Evolutionary conservation across 2,329 filamentous ascomycete species (phyloP), one percentile per base, ranked within the genome.

Genomic region (Fusarium gaditjirri): DNA sequence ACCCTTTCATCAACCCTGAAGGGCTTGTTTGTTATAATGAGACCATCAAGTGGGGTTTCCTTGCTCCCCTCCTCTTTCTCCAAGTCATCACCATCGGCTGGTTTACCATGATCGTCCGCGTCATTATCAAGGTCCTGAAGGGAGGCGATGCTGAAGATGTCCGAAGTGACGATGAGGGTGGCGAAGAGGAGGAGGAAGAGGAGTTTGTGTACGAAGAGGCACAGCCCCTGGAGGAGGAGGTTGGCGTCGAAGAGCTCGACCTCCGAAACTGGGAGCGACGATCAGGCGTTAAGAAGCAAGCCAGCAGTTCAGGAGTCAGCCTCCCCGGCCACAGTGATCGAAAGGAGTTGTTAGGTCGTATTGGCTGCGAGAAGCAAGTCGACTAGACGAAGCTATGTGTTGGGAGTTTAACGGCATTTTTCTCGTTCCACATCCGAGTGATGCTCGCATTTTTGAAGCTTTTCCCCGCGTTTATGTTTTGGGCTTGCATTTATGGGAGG

Each of bases 91-190:
- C 93, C 36, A 84, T 97, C 39, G 87, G 93, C 69, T 98, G 96
- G 96, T 97, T 98, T 78, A 87, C 86, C 70, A 93, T 97, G 90
- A 97, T 98, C 74, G 82, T 95, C 42, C 90, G 91, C 63, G 93
- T 99, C 5, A 94, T 94, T 27, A 87, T 92, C 70, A 91, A 92
- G 68, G 94, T 98, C 10, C 79, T 98, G 39, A 88, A 87, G 55
- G 95, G 95, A 36, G 89, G 87, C 41, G 86, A 89, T 36, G 94
- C 95, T 9, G 94, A 98, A 71, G 96, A 99, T 78, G 88, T 90
- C 23, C 90, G 96, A 61, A 97, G 94, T 71, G 95, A 98, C 75
- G 93, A 91, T 27, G 91, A 88, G 6, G 89, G 90, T 29, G 88
- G 92, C 66, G 90, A 92, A 71, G 88, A 90, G 44, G 87, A 88